Evolutionary conservation across 805 yeast genomes (phyloP).

Genomic region (Sugiyamaella lignohabitans): DNA sequence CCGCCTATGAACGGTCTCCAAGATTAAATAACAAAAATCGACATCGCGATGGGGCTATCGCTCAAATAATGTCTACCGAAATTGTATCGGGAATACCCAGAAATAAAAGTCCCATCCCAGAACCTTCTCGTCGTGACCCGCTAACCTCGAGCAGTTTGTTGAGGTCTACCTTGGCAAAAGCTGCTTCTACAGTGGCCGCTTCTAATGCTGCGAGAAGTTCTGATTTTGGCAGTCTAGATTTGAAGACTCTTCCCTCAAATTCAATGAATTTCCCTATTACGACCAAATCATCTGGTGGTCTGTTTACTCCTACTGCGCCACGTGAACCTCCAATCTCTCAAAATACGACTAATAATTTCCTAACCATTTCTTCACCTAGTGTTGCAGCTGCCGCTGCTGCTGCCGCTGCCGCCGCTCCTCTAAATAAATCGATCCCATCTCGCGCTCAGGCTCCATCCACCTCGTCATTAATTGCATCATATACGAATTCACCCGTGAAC

Average conservation of each 20-base stretch:
- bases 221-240: too few relatives aligned
- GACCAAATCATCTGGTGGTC: slow-evolving; percentile 2
- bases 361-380: neutral
- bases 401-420: too few relatives aligned
- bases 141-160: neutral
- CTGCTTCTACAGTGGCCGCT: too few relatives aligned
- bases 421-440: neutral
- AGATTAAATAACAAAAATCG: too few relatives aligned
- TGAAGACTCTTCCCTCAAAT: neutral
- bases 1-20: slow-evolving; percentile 4
- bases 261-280: neutral
- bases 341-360: neutral
- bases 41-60: too few relatives aligned
- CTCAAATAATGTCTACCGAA: too few relatives aligned
- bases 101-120: too few relatives aligned
- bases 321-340: neutral
- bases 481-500: neutral
- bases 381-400: too few relatives aligned
- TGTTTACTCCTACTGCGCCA: neutral
- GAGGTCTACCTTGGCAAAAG: neutral
- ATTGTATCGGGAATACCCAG: too few relatives aligned
- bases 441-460: neutral
- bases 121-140: too few relatives aligned
- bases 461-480: neutral
- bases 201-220: too few relatives aligned